These are phyloP conservation scores for Massarina eburnea DNA, from an alignment of 2,329 filamentous ascomycete species.

Conservation along the genomic window DNA sequence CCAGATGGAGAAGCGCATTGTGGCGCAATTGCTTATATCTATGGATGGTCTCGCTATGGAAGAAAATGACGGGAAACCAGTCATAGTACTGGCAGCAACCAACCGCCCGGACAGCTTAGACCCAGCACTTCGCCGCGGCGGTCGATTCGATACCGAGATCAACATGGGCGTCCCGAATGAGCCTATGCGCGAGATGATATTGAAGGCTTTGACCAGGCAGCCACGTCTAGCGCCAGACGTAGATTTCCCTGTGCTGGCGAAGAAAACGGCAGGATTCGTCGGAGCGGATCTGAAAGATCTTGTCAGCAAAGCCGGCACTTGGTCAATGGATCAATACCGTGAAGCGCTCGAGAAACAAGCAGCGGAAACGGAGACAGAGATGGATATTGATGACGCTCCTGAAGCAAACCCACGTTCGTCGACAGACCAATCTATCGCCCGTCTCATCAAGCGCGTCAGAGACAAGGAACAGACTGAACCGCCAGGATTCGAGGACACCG, in stretches of 20 bases:
- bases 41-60: conserved; percentile 78
- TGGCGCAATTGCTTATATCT: conserved; percentile 78
- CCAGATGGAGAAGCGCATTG: conserved; percentile 87
- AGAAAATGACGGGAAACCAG: conserved; percentile 71
- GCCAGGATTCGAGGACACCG: conserved; percentile 56
- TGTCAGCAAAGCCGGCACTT: conserved; percentile 65
- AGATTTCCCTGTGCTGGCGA: conserved; percentile 73
- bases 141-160: conserved; percentile 79
- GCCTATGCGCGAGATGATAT: conserved; percentile 72
- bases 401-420: conserved; percentile 16
- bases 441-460: conserved; percentile 55
- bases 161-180: conserved; percentile 87
- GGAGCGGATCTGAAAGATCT: conserved; percentile 81
- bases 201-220: conserved; percentile 70
- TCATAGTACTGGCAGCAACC: conserved; percentile 89
- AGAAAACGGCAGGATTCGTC: conserved; percentile 87
- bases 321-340: conserved; percentile 64
- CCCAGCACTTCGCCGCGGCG: conserved; percentile 71
- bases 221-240: conserved; percentile 68
- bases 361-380: conserved; percentile 37
- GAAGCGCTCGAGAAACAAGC: conserved; percentile 52
- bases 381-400: conserved; percentile 54
- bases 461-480: conserved; percentile 54
- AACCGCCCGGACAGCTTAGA: conserved; percentile 87
- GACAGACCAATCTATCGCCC: conserved; percentile 32